Evolutionary conservation across 106 monocot genomes (phyloP).

Genomic region (Triglochin maritima): DNA sequence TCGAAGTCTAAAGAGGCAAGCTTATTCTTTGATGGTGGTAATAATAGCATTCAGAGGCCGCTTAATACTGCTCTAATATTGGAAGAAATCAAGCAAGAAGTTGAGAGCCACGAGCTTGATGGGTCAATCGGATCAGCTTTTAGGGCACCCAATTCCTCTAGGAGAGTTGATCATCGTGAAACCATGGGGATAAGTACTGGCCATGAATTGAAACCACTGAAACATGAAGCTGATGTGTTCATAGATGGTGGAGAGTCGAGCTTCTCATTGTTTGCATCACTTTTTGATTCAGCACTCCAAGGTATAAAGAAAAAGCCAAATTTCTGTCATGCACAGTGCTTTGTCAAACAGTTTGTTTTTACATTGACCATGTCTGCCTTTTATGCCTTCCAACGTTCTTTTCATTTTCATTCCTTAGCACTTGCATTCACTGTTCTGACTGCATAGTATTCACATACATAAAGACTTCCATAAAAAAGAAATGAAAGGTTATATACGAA

Average conservation of each 20-base stretch:
- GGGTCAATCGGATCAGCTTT: conserved; percentile 25
- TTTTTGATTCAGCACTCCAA: conserved; percentile 93
- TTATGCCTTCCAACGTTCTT: too few relatives aligned
- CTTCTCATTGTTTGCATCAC: conserved; percentile 73
- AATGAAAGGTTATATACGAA: too few relatives aligned
- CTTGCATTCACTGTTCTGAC: too few relatives aligned
- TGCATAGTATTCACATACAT: too few relatives aligned
- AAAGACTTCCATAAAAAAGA: too few relatives aligned
- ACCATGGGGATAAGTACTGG: conserved; percentile 21
- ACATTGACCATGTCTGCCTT: too few relatives aligned
- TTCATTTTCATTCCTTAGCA: too few relatives aligned
- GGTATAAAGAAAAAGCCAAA: conserved; percentile 19
- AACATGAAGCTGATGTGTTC: conserved; percentile 57
- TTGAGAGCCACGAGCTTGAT: conserved; percentile 43
- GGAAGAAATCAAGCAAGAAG: conserved; percentile 88
- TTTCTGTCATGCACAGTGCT: neutral
- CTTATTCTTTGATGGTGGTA: conserved; percentile 54
- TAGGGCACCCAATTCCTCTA: conserved; percentile 33
- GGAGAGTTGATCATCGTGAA: conserved; percentile 33
- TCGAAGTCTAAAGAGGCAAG: conserved; percentile 60
- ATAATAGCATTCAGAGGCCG: conserved; percentile 43
- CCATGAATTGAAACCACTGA: conserved; percentile 29
- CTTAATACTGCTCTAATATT: conserved; percentile 71
- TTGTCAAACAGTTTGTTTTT: neutral
- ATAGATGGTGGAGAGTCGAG: conserved; percentile 43